Evolutionary conservation across 495 filamentous ascomycete species (phyloP).

Genomic region (Hypomontagnella submonticulosa): DNA sequence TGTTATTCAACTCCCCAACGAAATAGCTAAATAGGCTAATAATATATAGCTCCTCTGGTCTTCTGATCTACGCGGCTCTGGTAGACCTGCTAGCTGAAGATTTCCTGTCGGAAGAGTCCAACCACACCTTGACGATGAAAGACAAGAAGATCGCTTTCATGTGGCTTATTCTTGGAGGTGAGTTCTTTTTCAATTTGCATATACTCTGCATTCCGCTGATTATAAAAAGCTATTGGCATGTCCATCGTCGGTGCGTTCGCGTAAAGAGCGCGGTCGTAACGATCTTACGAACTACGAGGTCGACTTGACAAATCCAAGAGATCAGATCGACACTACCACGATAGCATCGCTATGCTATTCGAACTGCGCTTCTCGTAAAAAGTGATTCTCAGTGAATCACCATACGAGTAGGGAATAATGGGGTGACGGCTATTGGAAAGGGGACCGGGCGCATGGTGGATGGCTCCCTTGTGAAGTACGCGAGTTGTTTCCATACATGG

Average conservation of each 20-base stretch:
- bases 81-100: constrained; percentile 73
- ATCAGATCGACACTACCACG: constrained; percentile 21
- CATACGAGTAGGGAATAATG: constrained; percentile 21
- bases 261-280: constrained; percentile 34
- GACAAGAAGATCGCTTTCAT: constrained; percentile 54
- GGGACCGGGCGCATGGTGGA: constrained; percentile 20
- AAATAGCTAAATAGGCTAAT: constrained; percentile 11
- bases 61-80: constrained; percentile 69
- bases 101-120: constrained; percentile 68
- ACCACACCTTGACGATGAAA: constrained; percentile 55
- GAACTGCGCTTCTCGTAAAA: constrained; percentile 17
- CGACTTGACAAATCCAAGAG: constrained; percentile 2
- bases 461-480: constrained; percentile 30
- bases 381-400: constrained; percentile 2
- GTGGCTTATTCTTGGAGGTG: constrained; percentile 58
- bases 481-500: constrained; percentile 29
- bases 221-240: constrained; percentile 59
- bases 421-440: constrained; percentile 10
- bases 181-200: constrained; percentile 7
- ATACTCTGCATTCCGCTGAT: constrained; percentile 30
- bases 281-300: constrained; percentile 15
- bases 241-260: constrained; percentile 70
- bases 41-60: constrained; percentile 60
- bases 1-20: constrained; percentile 25
- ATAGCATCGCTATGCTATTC: constrained; percentile 8